Conservation (phyloP, 208 protist species). For the Trypanosoma caninum region DNA sequence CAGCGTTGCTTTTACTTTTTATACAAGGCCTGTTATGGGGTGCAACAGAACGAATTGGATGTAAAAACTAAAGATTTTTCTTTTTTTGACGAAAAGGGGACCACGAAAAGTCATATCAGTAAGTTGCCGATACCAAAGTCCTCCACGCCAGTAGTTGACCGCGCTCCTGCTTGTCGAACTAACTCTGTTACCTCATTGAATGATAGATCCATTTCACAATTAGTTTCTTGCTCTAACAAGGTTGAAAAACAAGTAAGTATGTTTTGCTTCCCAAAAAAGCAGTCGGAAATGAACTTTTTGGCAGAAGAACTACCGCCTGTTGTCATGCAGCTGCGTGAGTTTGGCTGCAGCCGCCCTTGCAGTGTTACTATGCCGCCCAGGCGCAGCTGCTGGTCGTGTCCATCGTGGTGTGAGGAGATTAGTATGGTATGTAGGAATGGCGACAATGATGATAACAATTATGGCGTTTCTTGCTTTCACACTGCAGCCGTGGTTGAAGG, state of each 20-base stretch:
- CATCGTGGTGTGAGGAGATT: constrained; percentile 50
- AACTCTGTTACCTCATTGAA: no score
- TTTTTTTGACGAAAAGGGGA: no score
- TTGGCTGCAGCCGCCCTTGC: constrained; percentile 1
- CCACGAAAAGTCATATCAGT: no score
- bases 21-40: constrained; percentile 36
- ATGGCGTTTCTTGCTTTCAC: constrained; percentile 18
- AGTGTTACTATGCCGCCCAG: neutral
- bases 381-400: constrained; percentile 12
- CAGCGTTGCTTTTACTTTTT: constrained; percentile 59
- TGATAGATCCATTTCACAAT: neutral
- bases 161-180: no score
- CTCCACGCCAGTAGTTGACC: no score
- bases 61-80: neutral
- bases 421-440: neutral
- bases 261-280: neutral
- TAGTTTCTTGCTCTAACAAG: neutral
- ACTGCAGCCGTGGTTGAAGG: constrained; percentile 8
- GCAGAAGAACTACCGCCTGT: neutral
- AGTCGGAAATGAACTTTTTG: neutral
- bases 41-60: neutral
- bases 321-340: constrained; percentile 8
- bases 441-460: neutral
- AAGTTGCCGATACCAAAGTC: no score
- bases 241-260: neutral